Evolutionary conservation across 2,329 filamentous ascomycete genomes (phyloP).

Genomic region (Biscogniauxia marginata): DNA sequence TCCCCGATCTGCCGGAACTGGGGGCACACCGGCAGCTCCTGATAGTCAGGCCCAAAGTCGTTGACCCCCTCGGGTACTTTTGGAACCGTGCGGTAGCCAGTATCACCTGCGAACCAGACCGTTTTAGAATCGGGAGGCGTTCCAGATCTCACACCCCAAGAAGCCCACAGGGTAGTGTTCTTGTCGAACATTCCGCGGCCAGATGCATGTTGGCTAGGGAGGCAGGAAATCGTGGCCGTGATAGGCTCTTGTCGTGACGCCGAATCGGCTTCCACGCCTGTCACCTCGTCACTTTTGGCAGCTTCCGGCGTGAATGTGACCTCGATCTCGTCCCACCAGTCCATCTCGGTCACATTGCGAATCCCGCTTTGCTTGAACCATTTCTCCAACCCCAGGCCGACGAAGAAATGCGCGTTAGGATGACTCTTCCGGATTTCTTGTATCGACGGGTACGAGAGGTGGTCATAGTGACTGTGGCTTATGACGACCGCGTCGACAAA

Average conservation of each 20-base stretch:
- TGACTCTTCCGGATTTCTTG: conserved; percentile 67
- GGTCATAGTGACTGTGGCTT: conserved; percentile 91
- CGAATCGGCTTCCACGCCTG: conserved; percentile 27
- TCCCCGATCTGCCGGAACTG: conserved; percentile 83
- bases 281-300: conserved; percentile 17
- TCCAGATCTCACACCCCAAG: conserved; percentile 75
- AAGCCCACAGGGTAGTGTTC: conserved; percentile 79
- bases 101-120: conserved; percentile 90
- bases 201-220: conserved; percentile 82
- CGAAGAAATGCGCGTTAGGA: conserved; percentile 83
- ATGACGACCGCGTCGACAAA: conserved; percentile 75
- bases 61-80: conserved; percentile 58
- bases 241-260: conserved; percentile 46
- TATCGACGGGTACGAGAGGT: conserved; percentile 76
- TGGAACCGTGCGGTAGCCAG: conserved; percentile 81
- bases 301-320: conserved; percentile 53
- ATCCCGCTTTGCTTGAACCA: conserved; percentile 78
- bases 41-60: conserved; percentile 68
- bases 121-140: conserved; percentile 59
- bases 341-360: conserved; percentile 78
- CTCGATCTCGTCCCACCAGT: conserved; percentile 90
- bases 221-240: conserved; percentile 69
- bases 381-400: conserved; percentile 74
- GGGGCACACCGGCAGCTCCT: conserved; percentile 70
- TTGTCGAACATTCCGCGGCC: conserved; percentile 68